A percentile compares a stretch with the other conserved stretches of the same genome.
Evolutionary conservation across 139 green algal genomes (phyloP).

Genomic region (Ettlia oleoabundans): DNA sequence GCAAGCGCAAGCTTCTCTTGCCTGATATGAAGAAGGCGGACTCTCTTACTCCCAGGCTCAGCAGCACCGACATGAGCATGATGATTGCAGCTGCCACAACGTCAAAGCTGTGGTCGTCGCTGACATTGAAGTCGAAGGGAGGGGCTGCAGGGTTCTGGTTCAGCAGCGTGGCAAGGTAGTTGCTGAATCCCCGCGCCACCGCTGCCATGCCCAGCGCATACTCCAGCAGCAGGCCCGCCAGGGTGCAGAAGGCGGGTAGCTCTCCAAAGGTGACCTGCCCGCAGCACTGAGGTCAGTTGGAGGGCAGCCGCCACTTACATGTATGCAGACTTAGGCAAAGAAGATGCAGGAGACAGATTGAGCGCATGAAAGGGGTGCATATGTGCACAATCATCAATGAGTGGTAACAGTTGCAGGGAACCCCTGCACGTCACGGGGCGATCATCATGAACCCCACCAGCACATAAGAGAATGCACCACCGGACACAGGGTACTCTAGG

Average conservation of each 20-base stretch:
- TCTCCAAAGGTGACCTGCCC: constrained; percentile 50
- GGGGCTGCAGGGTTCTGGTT: neutral
- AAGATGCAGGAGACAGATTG: neutral
- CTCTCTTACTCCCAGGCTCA: constrained; percentile 36
- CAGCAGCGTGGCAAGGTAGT: constrained; percentile 26
- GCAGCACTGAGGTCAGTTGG: too few species aligned
- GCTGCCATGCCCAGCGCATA: constrained; percentile 44
- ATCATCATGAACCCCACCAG: constrained; percentile 7
- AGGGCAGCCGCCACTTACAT: too few species aligned
- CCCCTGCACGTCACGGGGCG: too few species aligned
- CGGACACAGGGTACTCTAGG: constrained; percentile 41
- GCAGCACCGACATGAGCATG: constrained; percentile 32
- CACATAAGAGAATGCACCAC: constrained; percentile 41
- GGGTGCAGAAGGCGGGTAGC: constrained; percentile 33
- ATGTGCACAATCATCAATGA: too few species aligned
- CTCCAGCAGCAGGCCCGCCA: constrained; percentile 38
- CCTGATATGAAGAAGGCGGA: constrained; percentile 26
- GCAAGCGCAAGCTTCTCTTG: neutral
- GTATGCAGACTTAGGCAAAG: neutral
- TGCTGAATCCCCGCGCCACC: constrained; percentile 35
- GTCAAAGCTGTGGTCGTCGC: constrained; percentile 11
- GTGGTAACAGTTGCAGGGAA: too few species aligned
- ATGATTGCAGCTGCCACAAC: constrained; percentile 30
- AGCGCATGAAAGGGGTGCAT: too few species aligned
- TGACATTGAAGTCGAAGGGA: neutral